Percentiles rank a stretch among this genome's conserved stretches.
Conservation (phyloP, 441 rosid genomes). For the Capsella rubella region DNA sequence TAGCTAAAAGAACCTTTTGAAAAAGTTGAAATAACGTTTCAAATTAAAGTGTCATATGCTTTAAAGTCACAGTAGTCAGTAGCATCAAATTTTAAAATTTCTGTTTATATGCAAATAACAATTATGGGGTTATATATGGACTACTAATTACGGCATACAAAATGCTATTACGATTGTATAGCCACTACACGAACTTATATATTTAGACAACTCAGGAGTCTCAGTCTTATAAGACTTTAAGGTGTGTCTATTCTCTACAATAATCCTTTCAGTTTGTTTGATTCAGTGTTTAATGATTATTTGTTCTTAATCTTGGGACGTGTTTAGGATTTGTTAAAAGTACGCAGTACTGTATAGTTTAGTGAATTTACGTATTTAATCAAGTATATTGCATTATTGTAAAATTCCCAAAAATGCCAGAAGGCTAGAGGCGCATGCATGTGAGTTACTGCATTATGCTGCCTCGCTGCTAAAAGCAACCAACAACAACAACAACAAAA, state of each 20-base stretch:
- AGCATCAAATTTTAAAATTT: background rate
- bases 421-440: constrained; percentile 22
- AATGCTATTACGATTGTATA: background rate
- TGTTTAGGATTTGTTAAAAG: too few relatives aligned
- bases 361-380: background rate
- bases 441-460: constrained; percentile 32
- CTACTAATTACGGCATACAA: constrained; percentile 5
- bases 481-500: background rate
- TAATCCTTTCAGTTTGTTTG: too few relatives aligned
- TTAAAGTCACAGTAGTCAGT: constrained; percentile 1
- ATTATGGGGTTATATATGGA: background rate
- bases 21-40: constrained; percentile 30
- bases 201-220: too few relatives aligned
- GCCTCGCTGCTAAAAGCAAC: constrained; percentile 21
- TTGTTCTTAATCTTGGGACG: too few relatives aligned
- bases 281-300: too few relatives aligned
- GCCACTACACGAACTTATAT: too few relatives aligned
- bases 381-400: constrained; percentile 1
- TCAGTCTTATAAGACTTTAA: too few relatives aligned
- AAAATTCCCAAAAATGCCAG: constrained; percentile 17
- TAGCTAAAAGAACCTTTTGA: constrained; percentile 30
- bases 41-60: constrained; percentile 25
- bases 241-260: too few relatives aligned
- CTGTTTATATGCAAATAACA: background rate
- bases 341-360: too few relatives aligned